Evolutionary conservation across 2,329 filamentous ascomycete species (phyloP).

Genomic region (Sarocladium kiliense): DNA sequence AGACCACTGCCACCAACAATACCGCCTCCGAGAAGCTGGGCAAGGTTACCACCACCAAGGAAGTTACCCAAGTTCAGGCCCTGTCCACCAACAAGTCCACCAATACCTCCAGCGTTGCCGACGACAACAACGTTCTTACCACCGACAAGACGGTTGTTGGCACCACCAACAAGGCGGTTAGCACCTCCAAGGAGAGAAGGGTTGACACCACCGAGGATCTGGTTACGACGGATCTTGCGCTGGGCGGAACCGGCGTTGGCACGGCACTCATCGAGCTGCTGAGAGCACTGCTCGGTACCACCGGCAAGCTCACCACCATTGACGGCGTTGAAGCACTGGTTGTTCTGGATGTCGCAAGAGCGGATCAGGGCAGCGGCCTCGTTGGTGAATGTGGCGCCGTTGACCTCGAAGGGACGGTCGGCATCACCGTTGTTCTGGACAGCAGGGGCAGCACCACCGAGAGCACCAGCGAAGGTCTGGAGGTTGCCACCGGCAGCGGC

Average conservation of each 20-base stretch:
- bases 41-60: neutral
- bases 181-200: neutral
- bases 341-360: slow-evolving; percentile 44
- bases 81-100: neutral
- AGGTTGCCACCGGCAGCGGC: slow-evolving; percentile 5
- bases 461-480: slow-evolving; percentile 7
- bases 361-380: slow-evolving; percentile 38
- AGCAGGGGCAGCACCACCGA: slow-evolving; percentile 6
- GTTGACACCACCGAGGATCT: neutral
- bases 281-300: neutral
- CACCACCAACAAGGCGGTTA: neutral
- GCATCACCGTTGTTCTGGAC: slow-evolving; percentile 16
- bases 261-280: slow-evolving; percentile 5
- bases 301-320: slow-evolving; percentile 32
- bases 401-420: slow-evolving; percentile 44
- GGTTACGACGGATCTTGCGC: neutral
- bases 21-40: slow-evolving; percentile 1
- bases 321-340: slow-evolving; percentile 41
- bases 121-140: neutral
- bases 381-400: slow-evolving; percentile 47
- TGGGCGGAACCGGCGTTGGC: neutral
- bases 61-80: neutral
- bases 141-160: neutral
- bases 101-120: neutral
- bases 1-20: neutral